Percentiles rank a stretch among this genome's conserved stretches.
Evolutionary conservation across 1,284 basidiomycete genomes (phyloP).

Genomic region (Anthracocystis panici-leucophaei): DNA sequence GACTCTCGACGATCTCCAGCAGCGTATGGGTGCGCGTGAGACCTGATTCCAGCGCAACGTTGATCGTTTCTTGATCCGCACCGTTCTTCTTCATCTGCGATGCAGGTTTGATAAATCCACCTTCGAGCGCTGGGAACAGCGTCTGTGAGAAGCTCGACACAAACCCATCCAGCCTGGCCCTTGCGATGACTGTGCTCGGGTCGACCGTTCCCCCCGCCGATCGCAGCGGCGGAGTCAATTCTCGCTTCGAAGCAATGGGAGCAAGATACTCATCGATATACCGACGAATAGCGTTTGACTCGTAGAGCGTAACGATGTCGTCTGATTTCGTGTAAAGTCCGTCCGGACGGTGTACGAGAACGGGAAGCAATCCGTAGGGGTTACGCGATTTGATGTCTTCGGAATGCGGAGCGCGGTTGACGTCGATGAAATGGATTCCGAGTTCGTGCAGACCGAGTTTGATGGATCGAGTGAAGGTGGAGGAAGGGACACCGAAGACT

Average conservation of each 20-base stretch:
- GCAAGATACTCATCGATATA: constrained; percentile 47
- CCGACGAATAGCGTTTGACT: constrained; percentile 35
- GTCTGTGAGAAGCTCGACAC: constrained; percentile 33
- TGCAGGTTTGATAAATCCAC: constrained; percentile 39
- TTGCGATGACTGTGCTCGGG: neutral
- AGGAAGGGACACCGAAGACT: constrained; percentile 25
- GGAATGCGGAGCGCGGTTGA: constrained; percentile 26
- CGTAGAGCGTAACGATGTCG: constrained; percentile 35
- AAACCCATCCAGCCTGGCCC: constrained; percentile 25
- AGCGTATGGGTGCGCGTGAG: constrained; percentile 15
- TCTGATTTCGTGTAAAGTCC: constrained; percentile 33
- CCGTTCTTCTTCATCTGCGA: constrained; percentile 38
- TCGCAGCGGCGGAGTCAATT: constrained; percentile 26
- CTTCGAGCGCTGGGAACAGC: constrained; percentile 37
- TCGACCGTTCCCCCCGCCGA: constrained; percentile 4
- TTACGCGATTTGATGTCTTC: constrained; percentile 31
- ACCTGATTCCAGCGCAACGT: constrained; percentile 25
- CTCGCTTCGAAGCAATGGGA: neutral
- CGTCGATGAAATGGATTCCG: constrained; percentile 30
- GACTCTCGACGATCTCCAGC: constrained; percentile 35
- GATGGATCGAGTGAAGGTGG: constrained; percentile 45
- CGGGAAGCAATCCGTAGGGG: constrained; percentile 39
- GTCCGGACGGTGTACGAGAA: constrained; percentile 40
- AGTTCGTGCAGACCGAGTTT: constrained; percentile 36
- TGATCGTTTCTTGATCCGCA: constrained; percentile 33